These are phyloP conservation scores for Orobanche coerulescens DNA, from an alignment of 257 asterid genomes.

Conservation along the genomic window DNA sequence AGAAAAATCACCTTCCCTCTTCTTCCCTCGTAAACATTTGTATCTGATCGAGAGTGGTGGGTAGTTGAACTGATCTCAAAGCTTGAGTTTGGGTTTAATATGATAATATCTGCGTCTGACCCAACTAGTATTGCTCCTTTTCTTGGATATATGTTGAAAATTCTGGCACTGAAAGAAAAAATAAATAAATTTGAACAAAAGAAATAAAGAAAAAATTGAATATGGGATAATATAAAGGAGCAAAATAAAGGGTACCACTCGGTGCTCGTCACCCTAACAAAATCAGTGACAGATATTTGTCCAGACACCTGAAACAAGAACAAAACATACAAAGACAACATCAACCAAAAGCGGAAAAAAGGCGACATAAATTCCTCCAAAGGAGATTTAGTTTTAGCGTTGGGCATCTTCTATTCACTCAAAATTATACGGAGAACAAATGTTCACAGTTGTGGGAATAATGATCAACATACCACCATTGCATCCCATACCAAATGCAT, in stretches of 20 bases:
- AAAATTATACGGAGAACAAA: neutral
- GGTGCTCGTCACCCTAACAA: constrained; percentile 74
- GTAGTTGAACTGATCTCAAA: constrained; percentile 63
- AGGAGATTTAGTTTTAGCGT: neutral
- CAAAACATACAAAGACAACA: neutral
- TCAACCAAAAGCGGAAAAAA: neutral
- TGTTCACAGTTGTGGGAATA: neutral
- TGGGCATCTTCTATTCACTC: too few relatives aligned
- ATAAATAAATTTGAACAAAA: neutral
- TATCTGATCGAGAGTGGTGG: constrained; percentile 82
- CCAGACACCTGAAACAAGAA: constrained; percentile 60
- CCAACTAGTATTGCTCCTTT: constrained; percentile 90
- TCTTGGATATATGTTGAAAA: constrained; percentile 88
- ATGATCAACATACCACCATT: constrained; percentile 68
- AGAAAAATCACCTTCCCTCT: constrained; percentile 52
- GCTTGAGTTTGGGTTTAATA: constrained; percentile 79
- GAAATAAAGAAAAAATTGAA: neutral
- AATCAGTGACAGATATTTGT: constrained; percentile 68
- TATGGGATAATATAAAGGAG: neutral
- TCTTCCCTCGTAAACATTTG: constrained; percentile 87
- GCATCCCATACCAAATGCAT: constrained; percentile 96
- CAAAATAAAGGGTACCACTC: constrained; percentile 55
- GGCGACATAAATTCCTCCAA: neutral
- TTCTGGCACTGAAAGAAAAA: constrained; percentile 57
- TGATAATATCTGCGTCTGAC: constrained; percentile 89